Conservation (phyloP, 1,139 yeast species). For the Suhomyces ambrosiae region DNA sequence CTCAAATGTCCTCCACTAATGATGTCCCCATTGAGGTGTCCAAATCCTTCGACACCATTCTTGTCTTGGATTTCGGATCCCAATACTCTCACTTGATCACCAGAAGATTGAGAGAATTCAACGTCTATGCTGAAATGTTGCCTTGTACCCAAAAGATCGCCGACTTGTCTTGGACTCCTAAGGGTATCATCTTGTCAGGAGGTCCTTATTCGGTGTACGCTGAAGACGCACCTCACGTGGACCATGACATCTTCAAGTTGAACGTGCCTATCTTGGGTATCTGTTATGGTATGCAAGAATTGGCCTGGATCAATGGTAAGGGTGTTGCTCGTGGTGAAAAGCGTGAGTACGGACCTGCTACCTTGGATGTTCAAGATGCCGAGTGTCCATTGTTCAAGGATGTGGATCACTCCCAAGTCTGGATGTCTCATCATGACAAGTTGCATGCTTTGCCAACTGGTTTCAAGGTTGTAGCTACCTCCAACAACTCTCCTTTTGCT, state of each 20-base stretch:
- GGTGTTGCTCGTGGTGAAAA: conserved; percentile 96
- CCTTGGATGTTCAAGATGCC: conserved; percentile 71
- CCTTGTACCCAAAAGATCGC: conserved; percentile 97
- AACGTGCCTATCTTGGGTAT: conserved; percentile 95
- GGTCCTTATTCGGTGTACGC: conserved; percentile 98
- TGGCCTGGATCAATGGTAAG: conserved; percentile 97
- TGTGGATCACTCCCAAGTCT: conserved; percentile 90
- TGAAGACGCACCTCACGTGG: conserved; percentile 95
- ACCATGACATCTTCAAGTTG: conserved; percentile 86
- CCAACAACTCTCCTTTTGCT: conserved; percentile 93
- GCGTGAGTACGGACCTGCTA: conserved; percentile 98
- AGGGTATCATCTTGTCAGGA: conserved; percentile 94
- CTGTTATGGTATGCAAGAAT: conserved; percentile 99
- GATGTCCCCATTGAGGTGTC: conserved; percentile 65
- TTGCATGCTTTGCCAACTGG: conserved; percentile 88
- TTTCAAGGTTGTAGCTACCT: conserved; percentile 85
- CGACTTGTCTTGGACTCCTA: conserved; percentile 92
- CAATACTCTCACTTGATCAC: conserved; percentile 97
- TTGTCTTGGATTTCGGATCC: conserved; percentile 97
- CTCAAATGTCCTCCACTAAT: conserved; percentile 14
- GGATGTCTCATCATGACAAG: conserved; percentile 99
- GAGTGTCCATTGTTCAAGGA: conserved; percentile 77
- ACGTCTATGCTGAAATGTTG: conserved; percentile 97
- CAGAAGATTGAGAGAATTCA: conserved; percentile 96
- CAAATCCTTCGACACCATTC: conserved; percentile 89